These are phyloP conservation scores for Phalaenopsis aphrodite DNA, from an alignment of 106 monocot genomes.

Conservation along the genomic window DNA sequence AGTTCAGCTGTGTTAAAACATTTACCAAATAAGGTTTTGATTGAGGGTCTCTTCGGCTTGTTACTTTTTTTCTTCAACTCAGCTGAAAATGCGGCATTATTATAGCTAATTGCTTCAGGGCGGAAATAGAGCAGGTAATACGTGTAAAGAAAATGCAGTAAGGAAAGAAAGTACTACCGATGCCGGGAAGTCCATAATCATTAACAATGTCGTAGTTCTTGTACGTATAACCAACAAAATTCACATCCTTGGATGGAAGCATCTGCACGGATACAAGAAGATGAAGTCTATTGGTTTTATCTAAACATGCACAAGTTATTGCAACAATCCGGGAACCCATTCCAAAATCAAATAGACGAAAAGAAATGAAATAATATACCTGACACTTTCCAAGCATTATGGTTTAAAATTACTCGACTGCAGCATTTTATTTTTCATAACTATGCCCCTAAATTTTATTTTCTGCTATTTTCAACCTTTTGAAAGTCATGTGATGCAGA, in stretches of 20 bases:
- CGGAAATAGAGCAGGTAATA: background rate
- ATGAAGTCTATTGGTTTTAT: background rate
- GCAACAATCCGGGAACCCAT: background rate
- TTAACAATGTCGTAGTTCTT: conserved; percentile 23
- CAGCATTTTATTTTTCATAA: too few relatives aligned
- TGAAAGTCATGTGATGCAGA: too few relatives aligned
- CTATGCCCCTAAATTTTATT: too few relatives aligned
- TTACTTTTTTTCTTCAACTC: conserved; percentile 64
- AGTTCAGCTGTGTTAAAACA: background rate
- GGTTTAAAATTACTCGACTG: background rate
- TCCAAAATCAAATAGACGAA: background rate
- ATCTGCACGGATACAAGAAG: conserved; percentile 7
- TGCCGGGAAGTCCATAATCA: conserved; percentile 22
- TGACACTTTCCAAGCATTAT: background rate
- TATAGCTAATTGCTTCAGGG: background rate
- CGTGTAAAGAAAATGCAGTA: background rate
- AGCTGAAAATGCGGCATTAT: conserved; percentile 22
- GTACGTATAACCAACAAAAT: conserved; percentile 28
- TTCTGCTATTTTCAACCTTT: too few relatives aligned
- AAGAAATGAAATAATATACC: background rate
- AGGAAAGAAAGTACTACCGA: conserved; percentile 7
- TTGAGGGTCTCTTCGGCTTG: conserved; percentile 71
- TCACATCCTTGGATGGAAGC: conserved; percentile 29
- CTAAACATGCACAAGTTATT: background rate
- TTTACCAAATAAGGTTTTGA: conserved; percentile 70